A percentile compares a stretch with the other conserved stretches of the same genome.
phyloP scores from a whole-genome alignment of 1,284 basidiomycete species.

The Ceratobasidium sp. region DNA sequence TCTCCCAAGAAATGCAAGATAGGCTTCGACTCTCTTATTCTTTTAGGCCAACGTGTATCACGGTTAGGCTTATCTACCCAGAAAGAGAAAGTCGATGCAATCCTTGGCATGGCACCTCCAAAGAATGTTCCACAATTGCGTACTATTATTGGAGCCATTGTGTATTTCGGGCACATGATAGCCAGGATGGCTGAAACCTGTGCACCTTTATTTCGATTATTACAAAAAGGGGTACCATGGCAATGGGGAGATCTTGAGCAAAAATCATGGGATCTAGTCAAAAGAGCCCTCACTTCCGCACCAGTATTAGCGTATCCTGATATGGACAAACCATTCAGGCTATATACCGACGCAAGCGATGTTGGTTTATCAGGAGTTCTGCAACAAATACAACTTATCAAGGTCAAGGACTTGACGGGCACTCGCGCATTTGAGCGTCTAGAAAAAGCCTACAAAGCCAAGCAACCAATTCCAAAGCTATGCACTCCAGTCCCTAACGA shows the following conservation, averaged over 20 bases:
- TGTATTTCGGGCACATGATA: too few species aligned
- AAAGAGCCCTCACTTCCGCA: too few species aligned
- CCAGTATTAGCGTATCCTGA: slow-evolving; percentile 48
- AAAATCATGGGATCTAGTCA: too few species aligned
- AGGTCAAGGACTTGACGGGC: too few species aligned
- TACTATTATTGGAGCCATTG: slow-evolving; percentile 48
- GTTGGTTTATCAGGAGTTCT: slow-evolving; percentile 48
- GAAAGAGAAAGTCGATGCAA: too few species aligned
- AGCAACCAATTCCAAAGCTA: slow-evolving; percentile 44
- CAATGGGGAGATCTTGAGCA: slow-evolving; percentile 23
- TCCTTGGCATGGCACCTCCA: slow-evolving; percentile 45
- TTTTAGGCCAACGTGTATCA: too few species aligned
- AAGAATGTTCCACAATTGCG: slow-evolving; percentile 50
- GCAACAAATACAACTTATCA: too few species aligned
- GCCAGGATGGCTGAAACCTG: slow-evolving; percentile 48
- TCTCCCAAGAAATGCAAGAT: slow-evolving; percentile 52
- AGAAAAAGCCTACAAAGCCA: too few species aligned
- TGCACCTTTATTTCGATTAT: slow-evolving; percentile 23
- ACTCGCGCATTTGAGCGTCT: too few species aligned
- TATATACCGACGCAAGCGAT: slow-evolving; percentile 55
- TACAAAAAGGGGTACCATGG: slow-evolving; percentile 35
- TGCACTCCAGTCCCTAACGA: slow-evolving; percentile 44
- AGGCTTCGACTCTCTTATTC: too few species aligned
- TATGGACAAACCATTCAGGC: slow-evolving; percentile 48
- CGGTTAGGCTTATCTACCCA: too few species aligned